Evolutionary conservation across 148 eudicot species (phyloP), one percentile per base, ranked within the genome.

Genomic region (Rhododendron griersonianum): DNA sequence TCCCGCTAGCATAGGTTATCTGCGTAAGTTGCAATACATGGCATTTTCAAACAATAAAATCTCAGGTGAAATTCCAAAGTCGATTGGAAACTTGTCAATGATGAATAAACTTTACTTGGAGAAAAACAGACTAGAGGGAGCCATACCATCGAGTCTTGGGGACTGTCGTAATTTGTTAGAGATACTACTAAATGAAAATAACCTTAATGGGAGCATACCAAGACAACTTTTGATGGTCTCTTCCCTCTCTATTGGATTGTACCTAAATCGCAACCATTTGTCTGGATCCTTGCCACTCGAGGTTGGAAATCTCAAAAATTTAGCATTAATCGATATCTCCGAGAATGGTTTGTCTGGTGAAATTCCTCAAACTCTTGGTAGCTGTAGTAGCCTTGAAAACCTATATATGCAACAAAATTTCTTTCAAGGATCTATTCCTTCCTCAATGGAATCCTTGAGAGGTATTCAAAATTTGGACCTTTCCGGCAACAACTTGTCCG

Each of bases 401-500:
- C 21, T 86, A 25, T 51, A 47, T 50, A 1, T 86, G 73, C 10
- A 37, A 0, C 80, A 80, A 4, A 86, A 86, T 78, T 81, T 44
- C 3, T 51, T 81, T 39, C 53, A 37, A 5, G 87, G 84, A 33
- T 23, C 80, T 4, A 81, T 73, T 51, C 87, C 87, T 55, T 1
- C 28, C 9, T 48, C 84, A 33, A 9, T 86, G 19, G 47, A 21
- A 10, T 44, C 35, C n/a, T 41, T 82, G 55, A 74, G 14, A 82
- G 88, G 81, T 0, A 28, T 82, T n/a, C 37, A 16, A 1, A 11
- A 1, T 53, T 11, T 86, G 11, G 84, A 86, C 82, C 71, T 86
- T 57, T 82, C 88, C 2, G 11, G n/a, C 4, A 86, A 86, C 63
- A 86, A 86, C 45, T 81, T 86, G 9, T 73, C 82, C 1, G 82